Percentiles rank a stretch among this genome's conserved stretches.
phyloP scores from a whole-genome alignment of 2,329 filamentous ascomycete species.

The Aspergillus cejpii region DNA sequence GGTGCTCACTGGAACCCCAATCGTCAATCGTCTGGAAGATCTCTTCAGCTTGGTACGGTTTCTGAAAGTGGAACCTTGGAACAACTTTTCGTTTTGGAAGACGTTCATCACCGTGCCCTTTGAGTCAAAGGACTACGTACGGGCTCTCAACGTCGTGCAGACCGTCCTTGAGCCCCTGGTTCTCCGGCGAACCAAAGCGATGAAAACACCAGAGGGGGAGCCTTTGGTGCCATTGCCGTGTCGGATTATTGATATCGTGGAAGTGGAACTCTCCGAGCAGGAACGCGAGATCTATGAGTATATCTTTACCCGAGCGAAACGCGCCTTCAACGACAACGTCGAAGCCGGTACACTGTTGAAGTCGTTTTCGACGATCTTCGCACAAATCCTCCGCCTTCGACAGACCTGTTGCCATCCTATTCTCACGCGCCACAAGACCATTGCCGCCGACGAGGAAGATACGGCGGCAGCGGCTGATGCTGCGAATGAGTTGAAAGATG shows the following conservation, averaged over 20 bases:
- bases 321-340: conserved; percentile 76
- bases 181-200: conserved; percentile 89
- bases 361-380: conserved; percentile 94
- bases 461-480: conserved; percentile 71
- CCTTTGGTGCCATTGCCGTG: conserved; percentile 74
- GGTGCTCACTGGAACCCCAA: conserved; percentile 90
- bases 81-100: conserved; percentile 98
- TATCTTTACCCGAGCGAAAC: conserved; percentile 75
- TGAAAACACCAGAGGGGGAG: conserved; percentile 86
- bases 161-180: conserved; percentile 95
- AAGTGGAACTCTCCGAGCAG: conserved; percentile 74
- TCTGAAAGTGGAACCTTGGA: conserved; percentile 92
- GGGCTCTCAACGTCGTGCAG: conserved; percentile 91
- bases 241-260: conserved; percentile 75
- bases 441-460: conserved; percentile 83
- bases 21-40: conserved; percentile 92
- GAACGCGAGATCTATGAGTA: conserved; percentile 91
- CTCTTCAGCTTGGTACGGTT: conserved; percentile 90
- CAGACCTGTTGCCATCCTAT: conserved; percentile 93
- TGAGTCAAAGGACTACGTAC: conserved; percentile 88
- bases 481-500: conserved; percentile 74
- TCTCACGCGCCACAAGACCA: conserved; percentile 73
- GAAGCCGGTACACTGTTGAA: conserved; percentile 91
- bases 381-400: conserved; percentile 84
- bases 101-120: conserved; percentile 98